Percentiles rank a stretch among this genome's conserved stretches.
phyloP scores from a whole-genome alignment of 75 land plant species.

The Sequoia sempervirens region DNA sequence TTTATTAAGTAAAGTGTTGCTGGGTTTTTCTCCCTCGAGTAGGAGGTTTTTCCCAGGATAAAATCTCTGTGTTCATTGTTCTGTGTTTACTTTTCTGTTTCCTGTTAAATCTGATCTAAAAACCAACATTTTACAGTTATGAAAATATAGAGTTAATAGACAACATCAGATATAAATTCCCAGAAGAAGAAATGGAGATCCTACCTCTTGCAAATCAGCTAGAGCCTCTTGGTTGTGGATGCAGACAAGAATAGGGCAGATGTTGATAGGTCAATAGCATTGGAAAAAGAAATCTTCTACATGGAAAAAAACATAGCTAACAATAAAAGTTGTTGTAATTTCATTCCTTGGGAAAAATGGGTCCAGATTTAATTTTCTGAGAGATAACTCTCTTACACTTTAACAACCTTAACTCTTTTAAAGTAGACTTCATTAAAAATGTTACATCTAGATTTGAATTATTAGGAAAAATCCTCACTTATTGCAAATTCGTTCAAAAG shows the following conservation, averaged over 20 bases:
- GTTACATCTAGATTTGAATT: not conserved
- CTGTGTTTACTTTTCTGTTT: too few species aligned
- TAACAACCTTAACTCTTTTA: not conserved
- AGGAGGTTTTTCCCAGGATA: too few species aligned
- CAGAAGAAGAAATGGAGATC: not conserved
- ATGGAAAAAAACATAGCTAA: not conserved
- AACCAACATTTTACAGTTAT: not conserved
- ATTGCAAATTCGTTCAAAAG: not conserved
- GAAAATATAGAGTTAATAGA: not conserved
- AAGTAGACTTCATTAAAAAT: not conserved
- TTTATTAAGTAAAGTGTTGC: too few species aligned
- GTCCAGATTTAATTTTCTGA: not conserved
- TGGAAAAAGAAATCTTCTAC: not conserved
- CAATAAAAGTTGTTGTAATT: not conserved
- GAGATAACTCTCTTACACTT: not conserved
- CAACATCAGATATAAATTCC: not conserved
- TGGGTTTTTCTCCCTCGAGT: too few species aligned
- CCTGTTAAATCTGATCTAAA: too few species aligned
- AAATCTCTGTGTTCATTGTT: too few species aligned
- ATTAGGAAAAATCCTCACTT: not conserved
- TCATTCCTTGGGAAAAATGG: not conserved
- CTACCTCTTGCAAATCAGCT: not conserved
- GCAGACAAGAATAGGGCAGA: not conserved
- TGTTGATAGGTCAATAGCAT: not conserved
- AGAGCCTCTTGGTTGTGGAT: not conserved